Base-by-base conservation (phyloP, 2,329 filamentous ascomycete genomes). In the Penicillium sp. region DNA sequence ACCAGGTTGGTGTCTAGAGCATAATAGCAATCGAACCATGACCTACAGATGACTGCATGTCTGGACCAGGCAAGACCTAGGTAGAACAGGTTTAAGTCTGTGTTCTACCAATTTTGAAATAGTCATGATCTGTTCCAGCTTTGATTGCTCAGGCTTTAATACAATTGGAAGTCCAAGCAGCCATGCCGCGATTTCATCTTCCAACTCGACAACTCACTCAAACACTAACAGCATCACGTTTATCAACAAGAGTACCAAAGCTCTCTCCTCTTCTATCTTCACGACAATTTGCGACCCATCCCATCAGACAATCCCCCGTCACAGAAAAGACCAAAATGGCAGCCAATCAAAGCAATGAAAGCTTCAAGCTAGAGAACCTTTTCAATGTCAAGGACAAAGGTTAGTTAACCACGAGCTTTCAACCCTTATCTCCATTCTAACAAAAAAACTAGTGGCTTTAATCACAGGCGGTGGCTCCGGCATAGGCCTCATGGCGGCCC, bases 401-500 rank as follows among this genome's bases (percentile, higher is more conserved):
- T 69, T 58, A 16, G 36, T 23, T 14, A n/a, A 10, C 1, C 19
- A 26, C 7, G 29, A 5, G 32, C 9, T 11, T 9, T 47, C 7
- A 34, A n/a, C 9, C 8, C 14, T 64, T 26, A n/a, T 32, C 13
- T 11, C 5, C 9, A 26, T 49, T 6, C 52, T 57, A 51, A 59
- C 47, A 36, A 5, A 3, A 35, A 3, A 30, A 11, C 19, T n/a
- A 72, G 80, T 84, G 32, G 82, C 79, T 51, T 75, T 86, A 1
- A 70, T 86, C 41, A 85, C 85, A 2, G 84, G 84, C 47, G 84
- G 84, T 27, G 83, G 82, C 13, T 77, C 79, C n/a, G 85, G 85
- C 18, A 88, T 88, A 56, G 85, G 85, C 0, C 72, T 88, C 14
- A 87, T 87, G 84, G 78, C 80, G 46, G 75, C 81, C 0, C 81